Evolutionary conservation across 2,329 filamentous ascomycete genomes (phyloP).

Genomic region (Pseudogymnoascus pannorum): DNA sequence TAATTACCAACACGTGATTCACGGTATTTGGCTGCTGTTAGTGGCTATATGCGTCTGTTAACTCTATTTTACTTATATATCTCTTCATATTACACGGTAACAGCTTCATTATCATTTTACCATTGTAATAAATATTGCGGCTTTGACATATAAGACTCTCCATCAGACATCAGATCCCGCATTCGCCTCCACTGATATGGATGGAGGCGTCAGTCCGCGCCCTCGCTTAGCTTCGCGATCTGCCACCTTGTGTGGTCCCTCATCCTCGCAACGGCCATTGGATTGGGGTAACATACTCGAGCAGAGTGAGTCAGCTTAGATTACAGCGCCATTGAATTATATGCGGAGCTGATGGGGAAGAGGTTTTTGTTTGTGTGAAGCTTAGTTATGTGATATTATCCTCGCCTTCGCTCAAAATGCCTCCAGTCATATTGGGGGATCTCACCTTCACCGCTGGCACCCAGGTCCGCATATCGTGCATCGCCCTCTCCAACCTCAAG

Average conservation of each 20-base stretch:
- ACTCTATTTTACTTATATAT: not conserved
- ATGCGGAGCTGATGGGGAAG: not conserved
- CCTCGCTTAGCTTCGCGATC: not conserved
- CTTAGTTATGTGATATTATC: constrained; percentile 2
- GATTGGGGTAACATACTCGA: not conserved
- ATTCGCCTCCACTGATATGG: not conserved
- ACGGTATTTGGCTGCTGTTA: not conserved
- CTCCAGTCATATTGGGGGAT: constrained; percentile 24
- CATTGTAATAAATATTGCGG: not conserved
- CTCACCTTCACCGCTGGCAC: constrained; percentile 15
- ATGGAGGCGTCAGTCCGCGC: not conserved
- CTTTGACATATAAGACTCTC: not conserved
- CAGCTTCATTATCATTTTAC: not conserved
- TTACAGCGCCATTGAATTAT: not conserved
- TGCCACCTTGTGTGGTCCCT: constrained; percentile 5
- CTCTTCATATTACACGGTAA: not conserved
- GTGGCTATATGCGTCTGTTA: not conserved
- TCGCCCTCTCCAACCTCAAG: constrained; percentile 28
- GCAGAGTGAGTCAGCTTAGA: not conserved
- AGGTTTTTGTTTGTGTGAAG: not conserved
- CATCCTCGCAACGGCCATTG: not conserved
- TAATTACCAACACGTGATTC: not conserved
- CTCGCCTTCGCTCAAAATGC: constrained; percentile 1
- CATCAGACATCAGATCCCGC: not conserved
- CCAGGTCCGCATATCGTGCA: constrained; percentile 35